Evolutionary conservation across 352 stramenopile species (phyloP).

Genomic region (Phytophthora crassamura): DNA sequence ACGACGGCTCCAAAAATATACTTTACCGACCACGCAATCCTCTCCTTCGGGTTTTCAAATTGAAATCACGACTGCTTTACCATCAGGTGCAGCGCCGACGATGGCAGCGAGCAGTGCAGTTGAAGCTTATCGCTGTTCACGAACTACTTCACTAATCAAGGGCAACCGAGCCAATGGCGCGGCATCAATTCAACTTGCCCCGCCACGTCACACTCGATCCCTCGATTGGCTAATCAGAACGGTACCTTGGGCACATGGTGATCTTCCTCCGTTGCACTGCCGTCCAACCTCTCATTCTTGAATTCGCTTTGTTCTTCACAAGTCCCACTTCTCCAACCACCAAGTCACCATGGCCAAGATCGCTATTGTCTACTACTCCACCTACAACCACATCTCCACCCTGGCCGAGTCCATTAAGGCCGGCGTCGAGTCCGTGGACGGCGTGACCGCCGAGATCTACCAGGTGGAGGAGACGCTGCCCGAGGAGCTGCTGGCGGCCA

Average conservation of each 20-base stretch:
- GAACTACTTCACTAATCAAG: constrained; percentile 17
- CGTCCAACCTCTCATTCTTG: constrained; percentile 15
- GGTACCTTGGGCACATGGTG: too few relatives aligned
- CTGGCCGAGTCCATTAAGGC: constrained; percentile 23
- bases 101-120: neutral
- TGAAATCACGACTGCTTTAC: too few relatives aligned
- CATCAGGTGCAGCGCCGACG: neutral
- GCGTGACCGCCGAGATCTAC: constrained; percentile 25
- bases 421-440: constrained; percentile 22
- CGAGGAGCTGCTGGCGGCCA: constrained; percentile 20
- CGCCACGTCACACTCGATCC: constrained; percentile 24
- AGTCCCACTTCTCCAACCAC: constrained; percentile 4
- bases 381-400: constrained; percentile 24
- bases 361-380: constrained; percentile 25
- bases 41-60: too few relatives aligned
- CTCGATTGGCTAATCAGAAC: constrained; percentile 29
- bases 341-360: constrained; percentile 25
- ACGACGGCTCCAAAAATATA: too few relatives aligned
- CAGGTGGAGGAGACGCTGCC: constrained; percentile 22
- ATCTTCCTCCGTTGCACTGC: too few relatives aligned
- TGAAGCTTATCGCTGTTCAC: neutral
- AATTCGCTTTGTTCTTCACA: constrained; percentile 21
- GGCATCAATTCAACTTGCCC: neutral
- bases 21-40: too few relatives aligned
- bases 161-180: constrained; percentile 16